Conservation (phyloP, 768 basidiomycete genomes). For the Lactarius hatsudake region DNA sequence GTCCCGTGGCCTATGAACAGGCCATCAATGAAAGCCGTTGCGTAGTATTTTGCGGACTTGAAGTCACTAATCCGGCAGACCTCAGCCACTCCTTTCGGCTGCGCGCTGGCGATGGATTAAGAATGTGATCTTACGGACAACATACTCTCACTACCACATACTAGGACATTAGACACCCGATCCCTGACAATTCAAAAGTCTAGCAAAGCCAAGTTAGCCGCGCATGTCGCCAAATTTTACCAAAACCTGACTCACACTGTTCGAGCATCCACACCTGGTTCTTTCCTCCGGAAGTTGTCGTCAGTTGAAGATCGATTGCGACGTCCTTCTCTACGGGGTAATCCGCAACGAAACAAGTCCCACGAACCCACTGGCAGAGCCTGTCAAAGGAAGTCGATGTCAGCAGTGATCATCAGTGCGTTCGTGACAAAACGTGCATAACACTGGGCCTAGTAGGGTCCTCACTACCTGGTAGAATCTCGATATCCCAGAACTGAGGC, state of each 20-base stretch:
- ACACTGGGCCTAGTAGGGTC: not conserved
- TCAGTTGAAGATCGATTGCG: not conserved
- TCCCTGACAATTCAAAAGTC: not conserved
- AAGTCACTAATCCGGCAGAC: not conserved
- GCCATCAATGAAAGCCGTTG: too few species aligned
- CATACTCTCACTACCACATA: not conserved
- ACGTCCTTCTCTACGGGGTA: not conserved
- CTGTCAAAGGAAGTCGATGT: not conserved
- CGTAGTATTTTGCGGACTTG: not conserved
- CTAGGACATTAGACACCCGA: not conserved
- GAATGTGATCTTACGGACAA: not conserved
- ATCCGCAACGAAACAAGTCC: not conserved
- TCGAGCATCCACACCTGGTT: constrained; percentile 1
- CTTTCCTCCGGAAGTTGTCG: not conserved
- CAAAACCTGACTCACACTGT: not conserved
- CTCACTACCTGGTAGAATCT: not conserved
- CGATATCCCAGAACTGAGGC: not conserved
- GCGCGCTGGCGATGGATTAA: not conserved
- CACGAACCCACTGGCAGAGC: not conserved
- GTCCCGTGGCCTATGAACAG: too few species aligned
- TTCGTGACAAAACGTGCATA: not conserved
- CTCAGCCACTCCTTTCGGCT: not conserved
- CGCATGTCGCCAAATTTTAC: not conserved
- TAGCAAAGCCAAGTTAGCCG: not conserved
- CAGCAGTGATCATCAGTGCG: not conserved